phyloP scores from a whole-genome alignment of 805 yeast genomes.

The Saturnispora galanensis region DNA sequence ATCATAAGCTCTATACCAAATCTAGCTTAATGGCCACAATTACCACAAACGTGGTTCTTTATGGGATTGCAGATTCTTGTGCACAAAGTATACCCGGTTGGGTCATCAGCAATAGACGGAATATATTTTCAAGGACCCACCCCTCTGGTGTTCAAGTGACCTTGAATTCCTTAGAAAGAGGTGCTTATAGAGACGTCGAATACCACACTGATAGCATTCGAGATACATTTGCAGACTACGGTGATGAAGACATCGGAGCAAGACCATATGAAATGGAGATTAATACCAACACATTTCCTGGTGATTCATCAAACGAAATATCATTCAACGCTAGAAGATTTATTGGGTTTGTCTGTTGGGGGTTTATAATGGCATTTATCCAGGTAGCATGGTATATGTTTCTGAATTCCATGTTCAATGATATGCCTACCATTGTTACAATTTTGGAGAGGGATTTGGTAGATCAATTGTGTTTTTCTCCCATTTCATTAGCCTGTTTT shows the following conservation, averaged over 20 bases:
- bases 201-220: neutral
- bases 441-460: constrained; percentile 80
- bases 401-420: constrained; percentile 65
- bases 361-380: constrained; percentile 67
- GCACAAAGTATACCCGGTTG: constrained; percentile 61
- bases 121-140: neutral
- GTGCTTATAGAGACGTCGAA: constrained; percentile 2
- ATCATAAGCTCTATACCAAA: constrained; percentile 49
- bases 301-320: neutral
- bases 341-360: constrained; percentile 80
- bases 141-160: neutral
- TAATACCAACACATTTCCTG: neutral
- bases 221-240: constrained; percentile 28
- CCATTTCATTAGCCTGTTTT: constrained; percentile 69
- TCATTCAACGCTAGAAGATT: constrained; percentile 59
- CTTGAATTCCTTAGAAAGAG: neutral
- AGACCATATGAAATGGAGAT: constrained; percentile 8
- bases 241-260: constrained; percentile 13
- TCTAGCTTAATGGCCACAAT: constrained; percentile 70
- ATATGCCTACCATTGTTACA: constrained; percentile 75
- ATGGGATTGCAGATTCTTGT: constrained; percentile 83
- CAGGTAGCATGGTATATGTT: constrained; percentile 88
- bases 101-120: constrained; percentile 7
- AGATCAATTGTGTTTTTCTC: constrained; percentile 86
- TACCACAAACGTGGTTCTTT: constrained; percentile 68